Evolutionary conservation across 2,329 filamentous ascomycete species (phyloP).

Genomic region (Neospermospora avenae): DNA sequence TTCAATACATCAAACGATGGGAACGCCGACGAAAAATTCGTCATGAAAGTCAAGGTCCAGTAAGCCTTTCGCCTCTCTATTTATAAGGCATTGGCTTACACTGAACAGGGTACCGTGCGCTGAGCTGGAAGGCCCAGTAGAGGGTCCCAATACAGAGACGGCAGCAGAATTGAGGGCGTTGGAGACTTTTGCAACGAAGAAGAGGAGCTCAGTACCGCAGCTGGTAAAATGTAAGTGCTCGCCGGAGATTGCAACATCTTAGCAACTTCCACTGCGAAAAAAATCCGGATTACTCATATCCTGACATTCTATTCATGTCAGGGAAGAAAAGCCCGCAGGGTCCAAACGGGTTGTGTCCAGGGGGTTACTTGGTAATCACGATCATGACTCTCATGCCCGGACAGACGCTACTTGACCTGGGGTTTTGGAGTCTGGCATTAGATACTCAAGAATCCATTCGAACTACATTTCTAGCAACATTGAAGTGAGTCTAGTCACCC

Average conservation of each 20-base stretch:
- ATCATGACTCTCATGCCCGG: constrained; percentile 8
- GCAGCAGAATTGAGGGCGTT: background rate
- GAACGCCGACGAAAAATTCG: background rate
- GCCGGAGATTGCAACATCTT: no score
- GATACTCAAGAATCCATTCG: background rate
- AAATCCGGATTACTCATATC: no score
- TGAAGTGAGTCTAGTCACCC: background rate
- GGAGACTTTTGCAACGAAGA: background rate
- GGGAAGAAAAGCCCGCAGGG: background rate
- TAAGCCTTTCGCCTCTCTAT: background rate
- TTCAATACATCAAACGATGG: background rate
- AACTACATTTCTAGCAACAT: background rate
- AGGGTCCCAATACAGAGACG: constrained; percentile 3
- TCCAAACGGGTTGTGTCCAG: background rate
- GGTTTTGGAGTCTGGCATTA: constrained; percentile 1
- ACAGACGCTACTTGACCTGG: constrained; percentile 1
- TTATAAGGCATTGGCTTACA: background rate
- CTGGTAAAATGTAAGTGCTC: background rate
- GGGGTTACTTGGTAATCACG: constrained; percentile 1
- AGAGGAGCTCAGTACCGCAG: background rate
- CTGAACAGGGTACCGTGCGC: background rate
- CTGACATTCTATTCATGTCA: no score
- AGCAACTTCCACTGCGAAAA: no score
- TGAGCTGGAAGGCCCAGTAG: background rate
- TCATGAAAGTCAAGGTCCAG: constrained; percentile 10